These are phyloP conservation scores for Ogataea wickerhamii DNA, from an alignment of 805 yeast species.

Conservation along the genomic window DNA sequence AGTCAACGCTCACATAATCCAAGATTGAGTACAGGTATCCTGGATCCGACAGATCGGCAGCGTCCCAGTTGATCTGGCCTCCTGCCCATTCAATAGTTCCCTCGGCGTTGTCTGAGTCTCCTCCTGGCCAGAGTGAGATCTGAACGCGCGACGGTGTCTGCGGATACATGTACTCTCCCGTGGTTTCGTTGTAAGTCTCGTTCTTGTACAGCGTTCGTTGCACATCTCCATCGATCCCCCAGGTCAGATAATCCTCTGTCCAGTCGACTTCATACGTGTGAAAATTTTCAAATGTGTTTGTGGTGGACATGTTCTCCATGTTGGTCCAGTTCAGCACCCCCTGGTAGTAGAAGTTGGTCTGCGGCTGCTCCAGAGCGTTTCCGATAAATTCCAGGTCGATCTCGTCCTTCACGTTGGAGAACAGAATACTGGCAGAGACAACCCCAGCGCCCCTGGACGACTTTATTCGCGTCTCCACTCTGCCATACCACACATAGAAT, in stretches of 20 bases:
- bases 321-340: conserved; percentile 70
- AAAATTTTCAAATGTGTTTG: conserved; percentile 60
- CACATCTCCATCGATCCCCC: conserved; percentile 68
- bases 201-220: conserved; percentile 62
- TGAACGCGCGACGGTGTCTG: conserved; percentile 75
- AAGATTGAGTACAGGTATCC: conserved; percentile 81
- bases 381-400: conserved; percentile 88
- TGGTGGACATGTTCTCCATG: conserved; percentile 40
- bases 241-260: conserved; percentile 64
- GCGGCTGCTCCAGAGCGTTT: conserved; percentile 57
- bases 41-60: conserved; percentile 62
- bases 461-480: conserved; percentile 62
- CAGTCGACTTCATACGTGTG: conserved; percentile 81
- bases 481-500: conserved; percentile 85
- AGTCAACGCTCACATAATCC: conserved; percentile 54
- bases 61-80: conserved; percentile 81
- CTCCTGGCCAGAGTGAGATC: conserved; percentile 78
- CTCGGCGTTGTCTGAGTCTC: conserved; percentile 45
- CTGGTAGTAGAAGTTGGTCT: conserved; percentile 77
- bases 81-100: conserved; percentile 87
- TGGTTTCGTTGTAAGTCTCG: conserved; percentile 62
- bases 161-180: conserved; percentile 54
- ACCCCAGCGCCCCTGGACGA: conserved; percentile 79
- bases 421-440: conserved; percentile 74
- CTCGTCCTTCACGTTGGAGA: conserved; percentile 86